Conservation (phyloP, 208 protist genomes). For the Leptomonas pyrrhocoris region DNA sequence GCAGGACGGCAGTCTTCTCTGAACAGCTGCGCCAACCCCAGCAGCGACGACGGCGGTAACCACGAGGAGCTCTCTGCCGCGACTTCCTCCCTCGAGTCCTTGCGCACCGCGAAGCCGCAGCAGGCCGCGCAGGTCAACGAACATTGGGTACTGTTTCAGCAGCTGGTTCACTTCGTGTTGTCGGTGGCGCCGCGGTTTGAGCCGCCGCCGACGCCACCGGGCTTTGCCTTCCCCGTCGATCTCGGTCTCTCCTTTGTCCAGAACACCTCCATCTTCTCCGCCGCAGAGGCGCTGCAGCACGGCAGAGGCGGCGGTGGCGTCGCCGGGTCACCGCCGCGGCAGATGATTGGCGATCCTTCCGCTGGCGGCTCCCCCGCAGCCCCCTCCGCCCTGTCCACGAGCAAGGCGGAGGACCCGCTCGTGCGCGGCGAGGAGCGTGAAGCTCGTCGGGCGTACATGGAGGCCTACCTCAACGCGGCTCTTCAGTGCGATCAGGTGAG, state of each 20-base stretch:
- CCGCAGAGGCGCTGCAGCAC: slow-evolving; percentile 11
- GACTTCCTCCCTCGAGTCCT: slow-evolving; percentile 21
- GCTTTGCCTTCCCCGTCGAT: slow-evolving; percentile 30
- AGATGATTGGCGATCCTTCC: not conserved
- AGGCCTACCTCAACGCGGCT: slow-evolving; percentile 47
- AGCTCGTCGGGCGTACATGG: slow-evolving; percentile 45
- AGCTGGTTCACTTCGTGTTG: slow-evolving; percentile 47
- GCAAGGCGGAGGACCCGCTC: not conserved
- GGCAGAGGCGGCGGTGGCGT: not conserved
- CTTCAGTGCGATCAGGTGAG: slow-evolving; percentile 27
- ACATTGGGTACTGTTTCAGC: slow-evolving; percentile 43
- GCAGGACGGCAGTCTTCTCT: not conserved
- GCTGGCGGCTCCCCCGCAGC: not conserved
- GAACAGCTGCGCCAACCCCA: not conserved
- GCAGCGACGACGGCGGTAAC: not conserved
- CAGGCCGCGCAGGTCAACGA: slow-evolving; percentile 43
- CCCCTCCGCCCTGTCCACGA: not conserved
- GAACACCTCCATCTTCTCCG: slow-evolving; percentile 36
- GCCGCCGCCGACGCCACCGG: slow-evolving; percentile 35
- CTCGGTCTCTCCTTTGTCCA: slow-evolving; percentile 36
- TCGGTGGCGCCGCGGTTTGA: slow-evolving; percentile 54
- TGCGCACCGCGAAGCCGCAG: slow-evolving; percentile 24
- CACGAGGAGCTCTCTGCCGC: slow-evolving; percentile 15
- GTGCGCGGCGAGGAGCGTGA: slow-evolving; percentile 31
- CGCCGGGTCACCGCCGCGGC: too few species aligned